Conservation (phyloP, 805 yeast genomes). For the Kodamaea fukazawae region DNA sequence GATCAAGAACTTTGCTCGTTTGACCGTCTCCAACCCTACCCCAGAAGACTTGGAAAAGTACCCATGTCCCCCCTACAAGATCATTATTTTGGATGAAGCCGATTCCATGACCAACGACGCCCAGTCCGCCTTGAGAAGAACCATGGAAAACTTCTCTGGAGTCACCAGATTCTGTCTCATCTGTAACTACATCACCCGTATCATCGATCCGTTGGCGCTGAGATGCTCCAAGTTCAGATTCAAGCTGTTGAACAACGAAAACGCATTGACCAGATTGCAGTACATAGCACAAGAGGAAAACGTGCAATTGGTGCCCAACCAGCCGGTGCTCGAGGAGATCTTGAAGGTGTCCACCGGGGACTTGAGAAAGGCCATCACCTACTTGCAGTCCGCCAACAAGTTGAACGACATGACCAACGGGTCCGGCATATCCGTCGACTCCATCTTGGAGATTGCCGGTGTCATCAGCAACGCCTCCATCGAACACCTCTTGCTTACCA, state of each 20-base stretch:
- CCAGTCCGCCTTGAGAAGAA: slow-evolving; percentile 90
- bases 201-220: slow-evolving; percentile 94
- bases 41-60: slow-evolving; percentile 64
- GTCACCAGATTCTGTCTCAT: slow-evolving; percentile 90
- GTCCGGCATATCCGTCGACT: slow-evolving; percentile 38
- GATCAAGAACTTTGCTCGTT: slow-evolving; percentile 80
- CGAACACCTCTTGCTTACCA: slow-evolving; percentile 35
- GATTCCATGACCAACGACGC: slow-evolving; percentile 98
- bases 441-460: slow-evolving; percentile 74
- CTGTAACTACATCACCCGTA: slow-evolving; percentile 94
- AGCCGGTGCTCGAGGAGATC: slow-evolving; percentile 60
- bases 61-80: slow-evolving; percentile 96
- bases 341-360: slow-evolving; percentile 83
- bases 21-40: slow-evolving; percentile 78
- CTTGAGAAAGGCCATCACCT: slow-evolving; percentile 87
- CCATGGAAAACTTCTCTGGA: slow-evolving; percentile 86
- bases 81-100: slow-evolving; percentile 91
- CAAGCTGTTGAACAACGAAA: slow-evolving; percentile 65
- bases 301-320: slow-evolving; percentile 27
- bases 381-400: slow-evolving; percentile 78
- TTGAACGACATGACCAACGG: slow-evolving; percentile 31
- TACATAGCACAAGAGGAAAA: slow-evolving; percentile 50
- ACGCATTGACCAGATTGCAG: slow-evolving; percentile 67
- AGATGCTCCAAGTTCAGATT: slow-evolving; percentile 95
- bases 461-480: slow-evolving; percentile 56